Evolutionary conservation across 768 basidiomycete species (phyloP).

Genomic region (Phaffia australis): DNA sequence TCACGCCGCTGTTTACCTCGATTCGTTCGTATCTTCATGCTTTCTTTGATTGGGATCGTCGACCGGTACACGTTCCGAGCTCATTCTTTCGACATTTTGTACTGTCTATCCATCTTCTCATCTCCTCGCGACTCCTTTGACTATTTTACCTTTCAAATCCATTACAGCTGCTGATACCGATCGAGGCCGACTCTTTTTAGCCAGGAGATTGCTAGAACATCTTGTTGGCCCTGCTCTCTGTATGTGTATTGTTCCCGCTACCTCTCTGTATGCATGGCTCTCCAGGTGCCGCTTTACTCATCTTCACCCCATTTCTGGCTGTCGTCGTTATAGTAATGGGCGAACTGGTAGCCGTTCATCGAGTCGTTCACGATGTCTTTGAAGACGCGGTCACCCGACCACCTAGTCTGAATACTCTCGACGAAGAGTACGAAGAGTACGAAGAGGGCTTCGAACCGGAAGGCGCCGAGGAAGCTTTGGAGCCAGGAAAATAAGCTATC

Average conservation of each 20-base stretch:
- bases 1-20: constrained; percentile 15
- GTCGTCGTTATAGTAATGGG: not conserved
- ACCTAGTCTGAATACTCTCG: too few relatives aligned
- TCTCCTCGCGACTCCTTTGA: not conserved
- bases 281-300: too few relatives aligned
- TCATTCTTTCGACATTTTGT: not conserved
- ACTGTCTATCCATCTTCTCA: not conserved
- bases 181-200: constrained; percentile 15
- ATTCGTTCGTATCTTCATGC: constrained; percentile 8
- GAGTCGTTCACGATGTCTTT: constrained; percentile 6
- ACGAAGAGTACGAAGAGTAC: too few relatives aligned
- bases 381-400: too few relatives aligned
- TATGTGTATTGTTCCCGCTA: too few relatives aligned
- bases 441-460: too few relatives aligned
- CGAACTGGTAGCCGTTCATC: constrained; percentile 11
- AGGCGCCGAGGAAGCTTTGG: too few relatives aligned
- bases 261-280: too few relatives aligned
- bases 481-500: too few relatives aligned
- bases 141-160: not conserved
- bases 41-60: not conserved
- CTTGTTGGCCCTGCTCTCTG: constrained; percentile 1
- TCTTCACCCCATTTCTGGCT: too few relatives aligned
- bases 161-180: constrained; percentile 22
- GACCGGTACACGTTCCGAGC: not conserved
- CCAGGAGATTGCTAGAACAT: constrained; percentile 13